Evolutionary conservation across 139 green algal genomes (phyloP), one percentile per base, ranked within the genome.

Genomic region (Tetratostichococcus sp.): DNA sequence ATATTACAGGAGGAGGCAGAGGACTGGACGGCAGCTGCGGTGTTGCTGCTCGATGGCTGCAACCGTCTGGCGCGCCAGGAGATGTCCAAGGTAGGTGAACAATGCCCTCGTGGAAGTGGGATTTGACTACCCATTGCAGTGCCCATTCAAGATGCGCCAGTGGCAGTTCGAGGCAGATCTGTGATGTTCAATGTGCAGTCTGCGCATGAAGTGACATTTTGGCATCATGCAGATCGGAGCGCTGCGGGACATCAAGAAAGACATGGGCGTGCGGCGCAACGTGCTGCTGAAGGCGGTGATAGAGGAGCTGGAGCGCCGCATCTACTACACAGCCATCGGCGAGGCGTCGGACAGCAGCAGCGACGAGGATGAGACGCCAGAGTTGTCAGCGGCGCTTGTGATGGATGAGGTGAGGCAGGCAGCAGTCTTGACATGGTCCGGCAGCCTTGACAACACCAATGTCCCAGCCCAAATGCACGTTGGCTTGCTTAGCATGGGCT

Each of bases 1-100:
- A 11, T 23, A 8, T 8, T 62, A 17, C 50, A 62, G 50, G 50
- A 62, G 50, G 50, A 62, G 50, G 50, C 50, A 62, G 50, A 90
- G 84, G 82, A 90, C 68, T 94, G 89, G 86, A 73, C 75, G 28
- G 62, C 74, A 1, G 87, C 90, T 4, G 86, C 93, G 39, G 59
- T 43, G 0, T 43, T 86, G 30, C 79, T 94, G 79, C 78, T 92
- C 58, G 86, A 92, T 34, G 88, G 69, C 28, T 88, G 84, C 80
- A 85, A 80, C 70, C 88, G 86, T 35, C 80, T 94, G 34, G 83
- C 84, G 30, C 75, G 82, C 30, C 57, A 79, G 35, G 85, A 89
- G 66, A 50, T 89, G 74, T 35, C 70, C 30, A 70, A 65, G 34
- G 84, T 87, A 32, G 39, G 39, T 50, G 6, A 69, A 22, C 28